Evolutionary conservation across 2,329 filamentous ascomycete species (phyloP), one percentile per base, ranked within the genome.

Genomic region (Pseudogymnoascus sp.): DNA sequence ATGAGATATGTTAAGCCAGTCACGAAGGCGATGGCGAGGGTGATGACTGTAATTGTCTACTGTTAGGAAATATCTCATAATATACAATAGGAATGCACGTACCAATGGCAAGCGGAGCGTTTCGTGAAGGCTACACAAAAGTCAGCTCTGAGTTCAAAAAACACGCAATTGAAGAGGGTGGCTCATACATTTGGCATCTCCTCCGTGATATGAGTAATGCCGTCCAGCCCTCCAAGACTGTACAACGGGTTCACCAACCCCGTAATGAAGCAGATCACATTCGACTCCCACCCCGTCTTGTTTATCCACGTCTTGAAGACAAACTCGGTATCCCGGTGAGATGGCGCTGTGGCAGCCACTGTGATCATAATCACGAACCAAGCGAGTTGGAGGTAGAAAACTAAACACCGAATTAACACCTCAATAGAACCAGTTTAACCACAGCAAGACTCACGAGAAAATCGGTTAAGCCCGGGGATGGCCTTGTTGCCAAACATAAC

Each of bases 231-330:
- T 21, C 78, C 77, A 12, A 82, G 73, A 21, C 75, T 75, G 69
- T 79, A 82, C 4, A 79, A 69, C 0, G 78, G 76, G 64, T 81
- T 81, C 1, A 82, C 77, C 3, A 82, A 69, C 0, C 80, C 80
- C 0, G 78, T 79, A 62, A 82, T 80, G 68, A 82, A 82, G 63
- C 75, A 78, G 36, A 82, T 78, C 1, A 74, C 77, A 62, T 80
- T 77, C 63, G 77, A 60, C 8, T 53, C 71, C 81, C 81, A 83
- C 11, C 81, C 80, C 0, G 81, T 82, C 59, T 81, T 78, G 67
- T 82, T 82, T 62, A 81, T 77, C 75, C 79, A 83, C 1, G 78
- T 81, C 38, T 70, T 72, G 68, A 83, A 83, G 18, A 83, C 81
- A 63, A 82, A 82, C n/a, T 77, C 73, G 59, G 74, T 70, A 59